Conservation (phyloP, 108 stramenopile species). For the Halocafeteria seosinensis region DNA sequence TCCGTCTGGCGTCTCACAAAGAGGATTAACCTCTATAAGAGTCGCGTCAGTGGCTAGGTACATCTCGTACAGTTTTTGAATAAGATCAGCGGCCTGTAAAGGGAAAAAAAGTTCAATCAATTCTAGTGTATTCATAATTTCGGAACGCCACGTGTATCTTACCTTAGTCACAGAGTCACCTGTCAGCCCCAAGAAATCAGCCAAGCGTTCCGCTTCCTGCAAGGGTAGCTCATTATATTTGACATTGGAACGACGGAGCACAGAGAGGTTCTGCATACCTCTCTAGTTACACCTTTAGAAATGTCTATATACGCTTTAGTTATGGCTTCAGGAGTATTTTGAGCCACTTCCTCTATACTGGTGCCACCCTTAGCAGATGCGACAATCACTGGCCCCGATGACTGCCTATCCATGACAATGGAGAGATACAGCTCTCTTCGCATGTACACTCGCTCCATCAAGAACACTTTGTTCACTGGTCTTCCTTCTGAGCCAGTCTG, state of each 20-base stretch:
- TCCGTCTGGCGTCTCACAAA: constrained; percentile 56
- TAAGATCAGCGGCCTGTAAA: constrained; percentile 26
- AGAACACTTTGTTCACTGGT: constrained; percentile 47
- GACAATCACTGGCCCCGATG: constrained; percentile 52
- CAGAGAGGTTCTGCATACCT: no score
- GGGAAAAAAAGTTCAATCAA: no score
- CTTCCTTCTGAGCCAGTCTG: constrained; percentile 60
- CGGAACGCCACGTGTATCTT: no score
- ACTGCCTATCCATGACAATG: constrained; percentile 54
- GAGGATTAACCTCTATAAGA: constrained; percentile 62
- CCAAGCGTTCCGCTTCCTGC: constrained; percentile 30
- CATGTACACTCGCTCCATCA: constrained; percentile 61
- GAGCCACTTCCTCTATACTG: constrained; percentile 64
- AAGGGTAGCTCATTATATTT: no score
- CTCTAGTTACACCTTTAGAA: constrained; percentile 37
- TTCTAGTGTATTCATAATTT: no score
- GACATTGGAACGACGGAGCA: no score
- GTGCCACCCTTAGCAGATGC: constrained; percentile 49
- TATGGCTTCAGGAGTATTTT: constrained; percentile 50
- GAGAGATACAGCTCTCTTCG: constrained; percentile 56
- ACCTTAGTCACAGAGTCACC: no score
- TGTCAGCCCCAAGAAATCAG: constrained; percentile 25
- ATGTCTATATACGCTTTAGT: constrained; percentile 49
- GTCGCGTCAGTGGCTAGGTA: constrained; percentile 55
- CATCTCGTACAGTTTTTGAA: constrained; percentile 54